Percentiles rank a stretch among this genome's conserved stretches.
These are phyloP conservation scores for Globisporangium parvum DNA, from an alignment of 352 stramenopile species.

Conservation along the genomic window DNA sequence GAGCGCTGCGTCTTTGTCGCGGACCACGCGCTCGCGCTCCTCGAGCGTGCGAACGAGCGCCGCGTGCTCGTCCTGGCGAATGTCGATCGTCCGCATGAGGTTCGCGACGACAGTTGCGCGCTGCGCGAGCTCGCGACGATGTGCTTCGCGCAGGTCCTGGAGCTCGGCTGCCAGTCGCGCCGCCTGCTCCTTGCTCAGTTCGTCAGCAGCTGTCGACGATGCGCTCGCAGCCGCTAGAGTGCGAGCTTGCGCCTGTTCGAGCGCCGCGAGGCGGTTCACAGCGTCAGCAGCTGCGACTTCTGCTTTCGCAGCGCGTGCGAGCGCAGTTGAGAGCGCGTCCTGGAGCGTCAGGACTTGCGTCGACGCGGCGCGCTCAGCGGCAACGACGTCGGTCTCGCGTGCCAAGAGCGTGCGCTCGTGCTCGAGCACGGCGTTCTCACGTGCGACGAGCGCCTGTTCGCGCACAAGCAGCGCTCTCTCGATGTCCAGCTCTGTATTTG, in stretches of 20 bases:
- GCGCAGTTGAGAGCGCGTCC: constrained; percentile 16
- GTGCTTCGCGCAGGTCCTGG: constrained; percentile 1
- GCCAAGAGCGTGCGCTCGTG: constrained; percentile 30
- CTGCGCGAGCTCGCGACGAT: constrained; percentile 5
- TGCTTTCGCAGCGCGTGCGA: constrained; percentile 17
- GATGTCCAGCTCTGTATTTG: constrained; percentile 53
- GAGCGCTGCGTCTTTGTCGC: constrained; percentile 11
- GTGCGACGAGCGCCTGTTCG: constrained; percentile 26
- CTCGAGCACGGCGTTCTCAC: constrained; percentile 27
- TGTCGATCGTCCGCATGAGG: constrained; percentile 15
- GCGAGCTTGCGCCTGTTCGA: not conserved
- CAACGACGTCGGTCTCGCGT: constrained; percentile 21
- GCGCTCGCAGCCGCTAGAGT: too few species aligned
- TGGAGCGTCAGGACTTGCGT: constrained; percentile 24
- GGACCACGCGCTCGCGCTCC: constrained; percentile 16
- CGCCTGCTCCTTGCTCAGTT: constrained; percentile 1
- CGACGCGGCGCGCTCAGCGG: not conserved
- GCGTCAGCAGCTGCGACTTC: constrained; percentile 25
- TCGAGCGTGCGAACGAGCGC: constrained; percentile 16
- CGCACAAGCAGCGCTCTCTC: constrained; percentile 42
- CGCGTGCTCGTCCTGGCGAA: constrained; percentile 9
- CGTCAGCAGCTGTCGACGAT: not conserved
- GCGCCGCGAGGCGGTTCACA: constrained; percentile 10
- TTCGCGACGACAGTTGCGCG: constrained; percentile 7
- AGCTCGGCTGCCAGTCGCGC: constrained; percentile 1